A percentile compares a stretch with the other conserved stretches of the same genome.
Conservation (phyloP, 179 eudicot species). For the Beta macrorhiza region DNA sequence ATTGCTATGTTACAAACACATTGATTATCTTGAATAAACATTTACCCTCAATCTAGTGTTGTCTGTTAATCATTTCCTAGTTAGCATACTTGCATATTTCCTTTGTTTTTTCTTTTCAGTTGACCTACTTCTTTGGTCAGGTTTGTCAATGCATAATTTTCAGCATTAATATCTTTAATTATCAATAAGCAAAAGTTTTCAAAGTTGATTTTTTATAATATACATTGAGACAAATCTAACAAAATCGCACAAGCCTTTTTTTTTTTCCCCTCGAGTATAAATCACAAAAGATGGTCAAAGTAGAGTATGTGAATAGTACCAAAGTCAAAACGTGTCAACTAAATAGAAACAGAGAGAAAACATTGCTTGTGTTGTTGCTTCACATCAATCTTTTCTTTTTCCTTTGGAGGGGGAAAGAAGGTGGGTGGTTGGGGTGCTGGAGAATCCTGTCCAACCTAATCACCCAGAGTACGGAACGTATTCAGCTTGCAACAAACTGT, state of each 20-base stretch:
- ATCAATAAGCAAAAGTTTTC: too few relatives aligned
- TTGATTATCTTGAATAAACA: slow-evolving; percentile 7
- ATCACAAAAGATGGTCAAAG: too few relatives aligned
- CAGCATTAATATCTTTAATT: too few relatives aligned
- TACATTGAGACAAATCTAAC: too few relatives aligned
- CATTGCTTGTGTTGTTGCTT: neutral
- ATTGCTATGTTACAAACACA: slow-evolving; percentile 10
- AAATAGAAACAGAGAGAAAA: too few relatives aligned
- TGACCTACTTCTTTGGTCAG: neutral
- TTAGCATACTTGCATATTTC: neutral
- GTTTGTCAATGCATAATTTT: too few relatives aligned
- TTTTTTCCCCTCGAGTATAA: too few relatives aligned
- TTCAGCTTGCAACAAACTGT: neutral
- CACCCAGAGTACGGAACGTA: neutral
- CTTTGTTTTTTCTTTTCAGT: neutral
- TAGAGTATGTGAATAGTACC: too few relatives aligned
- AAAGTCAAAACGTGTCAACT: too few relatives aligned
- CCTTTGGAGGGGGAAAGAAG: neutral
- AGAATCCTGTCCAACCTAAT: neutral
- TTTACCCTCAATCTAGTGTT: neutral
- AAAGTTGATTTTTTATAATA: too few relatives aligned
- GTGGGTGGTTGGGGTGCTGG: neutral
- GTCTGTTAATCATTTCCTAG: neutral
- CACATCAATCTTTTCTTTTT: neutral
- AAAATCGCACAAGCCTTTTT: too few relatives aligned